Evolutionary conservation across 1,284 basidiomycete species (phyloP).

Genomic region (Kalmanozyma brasiliensis): DNA sequence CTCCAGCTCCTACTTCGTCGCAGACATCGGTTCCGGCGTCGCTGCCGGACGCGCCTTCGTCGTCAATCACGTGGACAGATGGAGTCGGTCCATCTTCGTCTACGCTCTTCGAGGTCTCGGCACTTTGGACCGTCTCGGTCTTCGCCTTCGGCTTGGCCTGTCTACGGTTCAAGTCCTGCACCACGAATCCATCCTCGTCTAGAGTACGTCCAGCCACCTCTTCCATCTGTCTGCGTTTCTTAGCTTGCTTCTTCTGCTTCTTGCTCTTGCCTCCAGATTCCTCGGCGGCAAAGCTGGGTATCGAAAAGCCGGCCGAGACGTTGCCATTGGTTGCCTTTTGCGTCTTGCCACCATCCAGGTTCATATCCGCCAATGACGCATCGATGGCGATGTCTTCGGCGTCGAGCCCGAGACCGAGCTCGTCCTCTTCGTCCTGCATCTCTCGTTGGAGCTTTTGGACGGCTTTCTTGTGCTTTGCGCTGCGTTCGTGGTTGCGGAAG

Average conservation of each 20-base stretch:
- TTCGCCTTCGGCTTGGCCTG: conserved; percentile 18
- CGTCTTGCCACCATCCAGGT: conserved; percentile 16
- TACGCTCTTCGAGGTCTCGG: not conserved
- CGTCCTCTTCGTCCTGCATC: conserved; percentile 81
- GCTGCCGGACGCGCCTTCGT: conserved; percentile 5
- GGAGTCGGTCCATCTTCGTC: not conserved
- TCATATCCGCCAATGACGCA: conserved; percentile 31
- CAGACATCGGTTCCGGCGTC: conserved; percentile 14
- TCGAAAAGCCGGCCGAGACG: conserved; percentile 44
- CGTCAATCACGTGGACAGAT: conserved; percentile 27
- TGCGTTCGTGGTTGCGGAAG: conserved; percentile 95
- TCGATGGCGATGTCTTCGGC: conserved; percentile 35
- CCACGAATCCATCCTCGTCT: conserved; percentile 45
- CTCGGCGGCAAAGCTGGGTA: conserved; percentile 28
- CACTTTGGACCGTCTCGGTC: not conserved
- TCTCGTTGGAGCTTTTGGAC: conserved; percentile 73
- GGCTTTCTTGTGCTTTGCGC: conserved; percentile 87
- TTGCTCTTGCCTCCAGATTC: conserved; percentile 40
- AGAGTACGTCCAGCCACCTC: conserved; percentile 29
- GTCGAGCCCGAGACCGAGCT: conserved; percentile 70
- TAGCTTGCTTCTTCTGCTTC: conserved; percentile 59
- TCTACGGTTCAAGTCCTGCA: conserved; percentile 44
- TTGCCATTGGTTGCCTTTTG: conserved; percentile 10
- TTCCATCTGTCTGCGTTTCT: conserved; percentile 51
- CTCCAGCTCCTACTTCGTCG: conserved; percentile 20